These are phyloP conservation scores for Cyclotella atomus DNA, from an alignment of 108 stramenopile species.

Conservation along the genomic window DNA sequence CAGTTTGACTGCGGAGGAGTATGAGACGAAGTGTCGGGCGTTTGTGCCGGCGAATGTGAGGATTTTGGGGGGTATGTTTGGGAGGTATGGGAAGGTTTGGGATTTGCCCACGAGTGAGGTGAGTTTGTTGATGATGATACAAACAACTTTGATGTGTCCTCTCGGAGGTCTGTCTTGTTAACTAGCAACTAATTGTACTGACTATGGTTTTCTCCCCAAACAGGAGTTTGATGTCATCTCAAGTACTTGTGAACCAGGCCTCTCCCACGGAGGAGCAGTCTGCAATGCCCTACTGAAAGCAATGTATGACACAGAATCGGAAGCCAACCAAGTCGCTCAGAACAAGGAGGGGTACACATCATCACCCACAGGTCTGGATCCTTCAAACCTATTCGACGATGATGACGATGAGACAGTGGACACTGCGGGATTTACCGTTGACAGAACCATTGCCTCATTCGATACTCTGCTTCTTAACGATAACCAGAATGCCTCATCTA, in stretches of 20 bases:
- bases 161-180: no score
- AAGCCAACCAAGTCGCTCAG: constrained; percentile 37
- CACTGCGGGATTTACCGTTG: constrained; percentile 42
- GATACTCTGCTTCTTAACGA: constrained; percentile 59
- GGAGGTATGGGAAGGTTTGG: constrained; percentile 77
- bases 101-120: constrained; percentile 82
- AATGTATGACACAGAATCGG: constrained; percentile 83
- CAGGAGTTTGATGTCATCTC: constrained; percentile 45
- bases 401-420: constrained; percentile 73
- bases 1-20: constrained; percentile 72
- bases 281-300: constrained; percentile 86
- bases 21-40: constrained; percentile 79
- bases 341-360: not conserved
- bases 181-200: not conserved
- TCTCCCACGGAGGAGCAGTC: constrained; percentile 84
- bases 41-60: constrained; percentile 85
- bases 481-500: constrained; percentile 40
- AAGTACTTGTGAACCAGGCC: constrained; percentile 57
- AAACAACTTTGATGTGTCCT: no score
- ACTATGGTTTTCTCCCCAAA: not conserved
- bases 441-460: constrained; percentile 57
- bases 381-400: constrained; percentile 70
- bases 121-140: constrained; percentile 28
- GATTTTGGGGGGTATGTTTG: constrained; percentile 76
- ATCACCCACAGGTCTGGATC: constrained; percentile 18